Evolutionary conservation across 2,329 filamentous ascomycete species (phyloP).

Genomic region (Exophiala viscosa): DNA sequence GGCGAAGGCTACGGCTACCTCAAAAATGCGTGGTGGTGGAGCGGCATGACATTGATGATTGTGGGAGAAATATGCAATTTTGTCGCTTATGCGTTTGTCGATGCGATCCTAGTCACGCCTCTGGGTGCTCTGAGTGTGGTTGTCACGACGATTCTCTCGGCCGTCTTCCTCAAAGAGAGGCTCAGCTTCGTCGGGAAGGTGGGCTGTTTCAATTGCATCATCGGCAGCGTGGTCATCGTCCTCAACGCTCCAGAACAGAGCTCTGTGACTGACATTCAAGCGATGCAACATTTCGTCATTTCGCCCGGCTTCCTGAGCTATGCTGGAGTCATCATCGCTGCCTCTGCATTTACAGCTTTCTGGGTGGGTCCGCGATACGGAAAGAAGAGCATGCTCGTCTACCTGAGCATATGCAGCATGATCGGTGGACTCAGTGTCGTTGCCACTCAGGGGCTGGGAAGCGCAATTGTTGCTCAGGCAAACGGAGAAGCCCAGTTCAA

Average conservation of each 20-base stretch:
- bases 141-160: constrained; percentile 82
- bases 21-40: constrained; percentile 94
- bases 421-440: constrained; percentile 93
- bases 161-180: constrained; percentile 92
- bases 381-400: constrained; percentile 96
- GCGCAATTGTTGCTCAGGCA: constrained; percentile 84
- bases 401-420: constrained; percentile 92
- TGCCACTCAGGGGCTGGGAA: constrained; percentile 85
- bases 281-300: constrained; percentile 86
- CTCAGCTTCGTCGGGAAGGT: constrained; percentile 95
- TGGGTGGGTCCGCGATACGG: constrained; percentile 85
- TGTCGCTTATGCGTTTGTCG: constrained; percentile 92
- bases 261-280: constrained; percentile 79
- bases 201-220: constrained; percentile 89
- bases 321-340: constrained; percentile 75
- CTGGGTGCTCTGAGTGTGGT: constrained; percentile 89
- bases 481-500: constrained; percentile 84
- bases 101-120: constrained; percentile 91
- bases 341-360: constrained; percentile 66
- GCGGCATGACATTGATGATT: constrained; percentile 95
- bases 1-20: constrained; percentile 97
- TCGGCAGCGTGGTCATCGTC: constrained; percentile 89
- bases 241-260: constrained; percentile 87
- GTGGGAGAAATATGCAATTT: constrained; percentile 96
- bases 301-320: constrained; percentile 82